Percentiles rank a stretch among this genome's conserved stretches.
Evolutionary conservation across 106 monocot species (phyloP).

Genomic region (Alisma plantagoaquatica): DNA sequence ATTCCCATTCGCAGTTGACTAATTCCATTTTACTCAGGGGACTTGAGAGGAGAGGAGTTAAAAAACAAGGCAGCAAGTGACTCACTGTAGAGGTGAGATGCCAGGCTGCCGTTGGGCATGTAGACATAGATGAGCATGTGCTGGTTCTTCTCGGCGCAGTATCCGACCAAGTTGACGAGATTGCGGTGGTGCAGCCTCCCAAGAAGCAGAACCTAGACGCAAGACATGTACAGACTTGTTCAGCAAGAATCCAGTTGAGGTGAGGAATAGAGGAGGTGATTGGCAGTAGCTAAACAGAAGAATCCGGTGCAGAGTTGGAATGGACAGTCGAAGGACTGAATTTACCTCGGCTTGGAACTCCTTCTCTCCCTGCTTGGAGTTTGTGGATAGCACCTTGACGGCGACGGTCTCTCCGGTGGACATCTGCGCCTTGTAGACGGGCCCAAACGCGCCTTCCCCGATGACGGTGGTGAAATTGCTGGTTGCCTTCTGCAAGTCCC

Average conservation of each 20-base stretch:
- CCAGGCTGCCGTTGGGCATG: constrained; percentile 73
- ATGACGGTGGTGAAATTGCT: constrained; percentile 79
- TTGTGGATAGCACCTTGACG: constrained; percentile 76
- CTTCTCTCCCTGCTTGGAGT: constrained; percentile 91
- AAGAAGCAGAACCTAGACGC: constrained; percentile 55
- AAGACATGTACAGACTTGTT: background rate
- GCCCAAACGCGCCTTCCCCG: constrained; percentile 94
- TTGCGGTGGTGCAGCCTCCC: constrained; percentile 76
- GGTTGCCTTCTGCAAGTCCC: constrained; percentile 93
- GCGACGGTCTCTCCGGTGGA: constrained; percentile 84
- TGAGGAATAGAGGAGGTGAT: background rate
- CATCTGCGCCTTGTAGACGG: constrained; percentile 94
- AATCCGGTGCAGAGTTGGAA: too few relatives aligned
- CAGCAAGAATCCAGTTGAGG: background rate
- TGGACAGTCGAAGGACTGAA: too few relatives aligned
- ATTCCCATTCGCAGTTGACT: too few relatives aligned
- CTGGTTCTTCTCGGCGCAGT: constrained; percentile 60
- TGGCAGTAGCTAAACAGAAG: background rate
- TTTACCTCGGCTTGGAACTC: constrained; percentile 96
- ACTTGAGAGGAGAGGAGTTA: too few relatives aligned
- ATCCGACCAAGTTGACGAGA: constrained; percentile 78
- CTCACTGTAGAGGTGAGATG: constrained; percentile 65
- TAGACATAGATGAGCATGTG: constrained; percentile 68
- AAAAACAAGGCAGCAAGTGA: background rate
- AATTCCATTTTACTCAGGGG: too few relatives aligned